A percentile compares a stretch with the other conserved stretches of the same genome.
These are phyloP conservation scores for Scopulariopsis brevicaulis DNA, from an alignment of 2,329 filamentous ascomycete species.

Conservation along the genomic window DNA sequence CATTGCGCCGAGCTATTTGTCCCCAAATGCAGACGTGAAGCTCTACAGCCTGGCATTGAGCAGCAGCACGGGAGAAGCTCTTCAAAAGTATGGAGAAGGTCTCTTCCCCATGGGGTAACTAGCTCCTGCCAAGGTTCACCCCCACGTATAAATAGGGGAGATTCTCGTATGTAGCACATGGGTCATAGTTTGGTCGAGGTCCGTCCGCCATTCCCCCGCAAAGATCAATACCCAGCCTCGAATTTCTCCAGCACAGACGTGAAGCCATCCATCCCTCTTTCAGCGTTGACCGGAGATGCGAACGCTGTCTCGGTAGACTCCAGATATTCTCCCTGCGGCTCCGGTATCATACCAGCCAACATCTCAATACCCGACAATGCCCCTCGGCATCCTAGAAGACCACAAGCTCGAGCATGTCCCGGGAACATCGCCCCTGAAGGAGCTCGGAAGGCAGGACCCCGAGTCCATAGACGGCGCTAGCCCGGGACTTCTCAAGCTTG, in stretches of 20 bases:
- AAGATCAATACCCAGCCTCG: no score
- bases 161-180: no score
- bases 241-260: no score
- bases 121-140: neutral
- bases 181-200: no score
- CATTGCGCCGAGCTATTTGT: no score
- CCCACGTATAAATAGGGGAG: no score
- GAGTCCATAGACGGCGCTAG: conserved; percentile 9
- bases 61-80: neutral
- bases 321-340: neutral
- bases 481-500: conserved; percentile 13
- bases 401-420: conserved; percentile 14
- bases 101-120: neutral
- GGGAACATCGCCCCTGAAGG: conserved; percentile 13
- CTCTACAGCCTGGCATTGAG: neutral
- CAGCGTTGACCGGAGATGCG: neutral
- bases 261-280: no score
- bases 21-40: no score
- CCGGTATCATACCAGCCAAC: neutral
- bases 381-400: conserved; percentile 13
- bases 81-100: neutral
- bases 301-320: no score
- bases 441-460: conserved; percentile 10
- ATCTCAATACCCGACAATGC: conserved; percentile 8
- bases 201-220: no score